phyloP scores from a whole-genome alignment of 139 green algal genomes.

The Asterochloris erici region DNA sequence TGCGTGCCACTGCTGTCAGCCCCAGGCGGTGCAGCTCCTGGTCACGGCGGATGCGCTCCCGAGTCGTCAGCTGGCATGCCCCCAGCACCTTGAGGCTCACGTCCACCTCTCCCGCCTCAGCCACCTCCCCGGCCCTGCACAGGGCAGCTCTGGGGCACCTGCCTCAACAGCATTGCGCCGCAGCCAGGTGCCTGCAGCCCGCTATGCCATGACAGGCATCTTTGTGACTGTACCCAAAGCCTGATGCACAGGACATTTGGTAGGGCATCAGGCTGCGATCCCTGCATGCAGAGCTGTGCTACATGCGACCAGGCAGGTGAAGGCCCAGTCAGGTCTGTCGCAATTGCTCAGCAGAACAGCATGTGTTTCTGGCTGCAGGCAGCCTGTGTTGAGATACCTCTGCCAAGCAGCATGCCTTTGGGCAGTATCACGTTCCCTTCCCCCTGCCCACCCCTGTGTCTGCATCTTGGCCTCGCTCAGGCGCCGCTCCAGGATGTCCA shows the following conservation, averaged over 20 bases:
- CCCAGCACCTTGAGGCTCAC: conserved; percentile 10
- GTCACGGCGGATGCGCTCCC: conserved; percentile 58
- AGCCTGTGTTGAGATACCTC: background rate
- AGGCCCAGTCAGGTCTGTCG: too few species aligned
- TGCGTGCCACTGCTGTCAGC: conserved; percentile 50
- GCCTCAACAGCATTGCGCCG: too few species aligned
- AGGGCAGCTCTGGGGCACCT: too few species aligned
- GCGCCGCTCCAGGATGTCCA: conserved; percentile 63
- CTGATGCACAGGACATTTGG: too few species aligned
- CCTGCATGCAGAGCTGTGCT: too few species aligned
- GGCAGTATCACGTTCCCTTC: background rate
- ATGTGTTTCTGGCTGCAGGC: background rate
- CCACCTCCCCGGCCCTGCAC: background rate
- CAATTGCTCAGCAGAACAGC: too few species aligned
- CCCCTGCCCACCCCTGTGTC: background rate
- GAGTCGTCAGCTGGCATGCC: conserved; percentile 30
- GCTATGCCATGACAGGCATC: too few species aligned
- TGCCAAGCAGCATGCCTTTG: background rate
- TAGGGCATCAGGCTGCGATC: too few species aligned
- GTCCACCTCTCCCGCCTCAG: conserved; percentile 5
- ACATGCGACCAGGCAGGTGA: too few species aligned
- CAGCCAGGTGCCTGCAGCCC: too few species aligned
- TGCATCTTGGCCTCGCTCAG: conserved; percentile 6
- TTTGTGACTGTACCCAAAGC: too few species aligned
- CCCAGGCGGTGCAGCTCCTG: conserved; percentile 55